A percentile compares a stretch with the other conserved stretches of the same genome.
These are phyloP conservation scores for Senna tora DNA, from an alignment of 306 rosid genomes.

Conservation along the genomic window DNA sequence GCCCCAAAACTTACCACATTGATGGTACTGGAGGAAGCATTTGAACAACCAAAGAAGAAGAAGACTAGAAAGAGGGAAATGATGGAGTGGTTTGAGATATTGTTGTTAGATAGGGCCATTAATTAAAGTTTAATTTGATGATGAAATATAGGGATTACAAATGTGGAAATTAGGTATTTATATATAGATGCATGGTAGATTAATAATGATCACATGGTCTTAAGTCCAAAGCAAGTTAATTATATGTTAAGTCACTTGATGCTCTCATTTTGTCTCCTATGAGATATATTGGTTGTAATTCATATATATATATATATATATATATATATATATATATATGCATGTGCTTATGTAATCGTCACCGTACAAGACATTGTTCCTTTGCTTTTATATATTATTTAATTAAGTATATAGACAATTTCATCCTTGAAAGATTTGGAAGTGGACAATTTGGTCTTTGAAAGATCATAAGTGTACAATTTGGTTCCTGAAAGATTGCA, in stretches of 20 bases:
- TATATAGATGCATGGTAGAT: too few species aligned
- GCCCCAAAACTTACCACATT: constrained; percentile 48
- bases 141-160: too few species aligned
- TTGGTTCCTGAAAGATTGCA: too few species aligned
- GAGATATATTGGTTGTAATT: constrained; percentile 22
- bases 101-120: constrained; percentile 28
- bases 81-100: constrained; percentile 4
- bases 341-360: constrained; percentile 11
- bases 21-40: constrained; percentile 13
- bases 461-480: too few species aligned
- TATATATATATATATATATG: too few species aligned
- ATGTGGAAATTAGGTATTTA: too few species aligned
- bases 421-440: too few species aligned
- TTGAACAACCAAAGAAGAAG: constrained; percentile 12
- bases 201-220: constrained; percentile 43
- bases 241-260: constrained; percentile 39
- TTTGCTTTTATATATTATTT: too few species aligned
- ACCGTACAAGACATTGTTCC: neutral
- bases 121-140: too few species aligned
- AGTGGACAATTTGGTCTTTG: too few species aligned
- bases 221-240: constrained; percentile 27
- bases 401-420: too few species aligned
- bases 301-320: too few species aligned
- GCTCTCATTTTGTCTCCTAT: constrained; percentile 9
- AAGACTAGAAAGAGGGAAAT: constrained; percentile 16